Conservation (phyloP, 2,329 filamentous ascomycete species). For the Cryphonectria nitschkei region DNA sequence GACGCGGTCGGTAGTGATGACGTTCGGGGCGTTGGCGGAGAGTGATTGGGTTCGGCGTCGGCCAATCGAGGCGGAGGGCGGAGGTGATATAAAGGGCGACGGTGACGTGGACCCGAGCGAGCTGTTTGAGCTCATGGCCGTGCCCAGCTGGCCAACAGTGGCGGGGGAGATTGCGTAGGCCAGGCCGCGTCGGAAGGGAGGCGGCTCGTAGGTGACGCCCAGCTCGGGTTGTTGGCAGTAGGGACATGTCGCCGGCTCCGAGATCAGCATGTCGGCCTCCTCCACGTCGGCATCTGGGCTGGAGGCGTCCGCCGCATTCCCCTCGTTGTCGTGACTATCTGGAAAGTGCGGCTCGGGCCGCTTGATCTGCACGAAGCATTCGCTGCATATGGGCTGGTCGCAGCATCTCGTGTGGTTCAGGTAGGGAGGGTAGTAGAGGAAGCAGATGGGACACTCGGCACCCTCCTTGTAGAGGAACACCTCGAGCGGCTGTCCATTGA, state of each 20-base stretch:
- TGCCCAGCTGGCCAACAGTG: slow-evolving; percentile 54
- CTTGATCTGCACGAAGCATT: slow-evolving; percentile 99
- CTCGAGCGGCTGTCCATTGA: slow-evolving; percentile 93
- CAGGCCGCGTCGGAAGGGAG: slow-evolving; percentile 84
- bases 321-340: slow-evolving; percentile 67
- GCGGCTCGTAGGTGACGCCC: slow-evolving; percentile 91
- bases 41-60: slow-evolving; percentile 62
- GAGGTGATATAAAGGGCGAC: slow-evolving; percentile 37
- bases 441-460: slow-evolving; percentile 92
- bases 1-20: slow-evolving; percentile 90
- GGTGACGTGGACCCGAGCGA: slow-evolving; percentile 62
- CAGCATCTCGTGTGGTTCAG: slow-evolving; percentile 94
- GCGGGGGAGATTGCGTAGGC: slow-evolving; percentile 62
- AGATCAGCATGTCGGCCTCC: slow-evolving; percentile 73
- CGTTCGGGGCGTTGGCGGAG: slow-evolving; percentile 80
- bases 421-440: slow-evolving; percentile 92
- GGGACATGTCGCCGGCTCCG: slow-evolving; percentile 88
- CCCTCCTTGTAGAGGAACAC: slow-evolving; percentile 93
- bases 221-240: slow-evolving; percentile 96
- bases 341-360: slow-evolving; percentile 88
- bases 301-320: slow-evolving; percentile 35
- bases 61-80: slow-evolving; percentile 39
- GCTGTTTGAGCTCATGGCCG: slow-evolving; percentile 85
- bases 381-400: slow-evolving; percentile 94
- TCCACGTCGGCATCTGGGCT: slow-evolving; percentile 56